Conservation (phyloP, 257 asterid genomes). For the Przewalskia tangutica region DNA sequence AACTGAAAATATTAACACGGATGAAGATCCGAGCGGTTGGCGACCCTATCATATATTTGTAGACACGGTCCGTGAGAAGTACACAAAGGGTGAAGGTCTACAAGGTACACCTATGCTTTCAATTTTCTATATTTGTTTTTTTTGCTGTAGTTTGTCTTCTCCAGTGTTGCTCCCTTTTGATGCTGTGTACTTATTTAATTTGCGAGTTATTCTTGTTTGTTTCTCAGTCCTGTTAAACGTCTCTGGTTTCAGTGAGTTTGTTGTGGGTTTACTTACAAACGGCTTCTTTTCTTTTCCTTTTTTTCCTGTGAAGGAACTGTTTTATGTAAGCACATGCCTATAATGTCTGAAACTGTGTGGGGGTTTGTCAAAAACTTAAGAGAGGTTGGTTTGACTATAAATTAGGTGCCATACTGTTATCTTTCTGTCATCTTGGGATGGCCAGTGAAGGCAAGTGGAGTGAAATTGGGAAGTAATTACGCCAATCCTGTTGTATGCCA, state of each 20-base stretch:
- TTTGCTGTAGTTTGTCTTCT: neutral
- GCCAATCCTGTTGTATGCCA: neutral
- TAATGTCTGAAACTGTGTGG: neutral
- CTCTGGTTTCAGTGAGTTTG: neutral
- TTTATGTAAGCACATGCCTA: neutral
- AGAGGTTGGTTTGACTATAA: neutral
- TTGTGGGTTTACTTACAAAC: neutral
- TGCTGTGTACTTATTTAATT: neutral
- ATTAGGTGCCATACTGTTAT: neutral
- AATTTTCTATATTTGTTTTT: neutral
- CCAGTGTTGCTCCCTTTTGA: neutral
- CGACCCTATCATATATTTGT: constrained; percentile 59
- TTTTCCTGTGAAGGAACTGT: neutral
- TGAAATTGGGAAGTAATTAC: neutral
- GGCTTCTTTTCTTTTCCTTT: neutral
- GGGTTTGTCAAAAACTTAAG: neutral
- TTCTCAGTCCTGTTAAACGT: neutral
- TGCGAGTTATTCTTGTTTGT: neutral
- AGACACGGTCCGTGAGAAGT: constrained; percentile 64
- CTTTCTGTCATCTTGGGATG: neutral
- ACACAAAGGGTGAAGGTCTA: constrained; percentile 53
- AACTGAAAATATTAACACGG: constrained; percentile 56
- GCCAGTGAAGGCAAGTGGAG: neutral
- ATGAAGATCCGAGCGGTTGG: constrained; percentile 92
- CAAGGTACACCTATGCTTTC: constrained; percentile 46